Evolutionary conservation across 257 asterid genomes (phyloP).

Genomic region (Ehretia macrophylla): DNA sequence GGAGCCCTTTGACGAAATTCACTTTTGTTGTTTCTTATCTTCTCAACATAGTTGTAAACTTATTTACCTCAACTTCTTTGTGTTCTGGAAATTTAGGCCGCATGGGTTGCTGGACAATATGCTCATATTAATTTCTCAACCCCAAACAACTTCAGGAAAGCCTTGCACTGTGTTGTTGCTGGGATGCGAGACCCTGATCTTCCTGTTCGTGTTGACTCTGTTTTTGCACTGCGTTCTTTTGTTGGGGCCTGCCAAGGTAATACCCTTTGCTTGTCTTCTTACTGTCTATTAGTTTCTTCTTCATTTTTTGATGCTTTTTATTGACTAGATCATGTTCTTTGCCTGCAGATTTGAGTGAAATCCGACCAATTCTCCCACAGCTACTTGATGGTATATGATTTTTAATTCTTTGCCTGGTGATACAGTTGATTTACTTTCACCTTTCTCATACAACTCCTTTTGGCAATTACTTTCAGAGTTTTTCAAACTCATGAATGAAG

Average conservation of each 20-base stretch:
- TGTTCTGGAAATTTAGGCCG: slow-evolving; percentile 57
- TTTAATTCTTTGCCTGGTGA: neutral
- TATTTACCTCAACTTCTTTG: slow-evolving; percentile 3
- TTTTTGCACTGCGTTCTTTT: slow-evolving; percentile 89
- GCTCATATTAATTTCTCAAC: slow-evolving; percentile 82
- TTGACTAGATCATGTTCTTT: slow-evolving; percentile 7
- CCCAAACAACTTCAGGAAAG: slow-evolving; percentile 80
- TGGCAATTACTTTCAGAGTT: slow-evolving; percentile 51
- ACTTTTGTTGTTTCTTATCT: no score
- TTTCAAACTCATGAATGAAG: slow-evolving; percentile 94
- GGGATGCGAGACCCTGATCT: slow-evolving; percentile 99
- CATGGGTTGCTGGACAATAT: slow-evolving; percentile 99
- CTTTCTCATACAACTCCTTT: slow-evolving; percentile 10
- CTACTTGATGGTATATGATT: slow-evolving; percentile 76
- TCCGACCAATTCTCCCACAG: slow-evolving; percentile 92
- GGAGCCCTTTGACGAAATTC: neutral
- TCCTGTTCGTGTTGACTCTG: slow-evolving; percentile 98
- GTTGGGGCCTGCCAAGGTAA: slow-evolving; percentile 94
- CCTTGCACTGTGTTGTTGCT: slow-evolving; percentile 83
- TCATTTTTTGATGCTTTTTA: slow-evolving; percentile 8
- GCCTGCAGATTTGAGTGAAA: slow-evolving; percentile 68
- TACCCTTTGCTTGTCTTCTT: slow-evolving; percentile 3
- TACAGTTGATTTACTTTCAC: slow-evolving; percentile 4
- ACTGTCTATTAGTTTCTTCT: neutral
- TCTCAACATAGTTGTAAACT: neutral